Conservation (phyloP, 169 alveolate genomes). For the Fabrea salina region DNA sequence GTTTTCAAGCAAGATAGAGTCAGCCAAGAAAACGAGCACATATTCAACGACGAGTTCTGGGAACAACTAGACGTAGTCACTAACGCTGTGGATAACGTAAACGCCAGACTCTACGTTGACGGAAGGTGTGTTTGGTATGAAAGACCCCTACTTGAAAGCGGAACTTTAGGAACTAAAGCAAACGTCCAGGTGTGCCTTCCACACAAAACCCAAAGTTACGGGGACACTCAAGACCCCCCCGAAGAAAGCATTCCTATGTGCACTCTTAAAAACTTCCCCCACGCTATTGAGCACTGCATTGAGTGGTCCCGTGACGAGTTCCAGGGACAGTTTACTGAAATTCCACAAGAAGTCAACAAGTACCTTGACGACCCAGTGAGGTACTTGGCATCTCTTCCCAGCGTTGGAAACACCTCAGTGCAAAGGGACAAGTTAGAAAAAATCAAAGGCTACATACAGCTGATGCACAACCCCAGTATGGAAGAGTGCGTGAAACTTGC, state of each 20-base stretch:
- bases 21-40: conserved; percentile 94
- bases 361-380: conserved; percentile 76
- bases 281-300: conserved; percentile 97
- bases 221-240: conserved; percentile 98
- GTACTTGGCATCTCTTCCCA: conserved; percentile 45
- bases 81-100: conserved; percentile 96
- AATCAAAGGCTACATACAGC: conserved; percentile 38
- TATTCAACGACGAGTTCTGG: conserved; percentile 98
- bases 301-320: conserved; percentile 99
- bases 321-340: conserved; percentile 93
- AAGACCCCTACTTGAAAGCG: conserved; percentile 97
- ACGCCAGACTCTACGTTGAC: conserved; percentile 97
- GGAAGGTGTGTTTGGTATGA: conserved; percentile 96
- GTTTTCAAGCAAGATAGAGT: conserved; percentile 81
- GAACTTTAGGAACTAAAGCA: conserved; percentile 99
- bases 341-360: conserved; percentile 88
- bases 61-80: conserved; percentile 90
- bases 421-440: conserved; percentile 44
- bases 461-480: conserved; percentile 45
- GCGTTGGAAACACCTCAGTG: conserved; percentile 41
- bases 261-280: conserved; percentile 96
- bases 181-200: conserved; percentile 94
- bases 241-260: conserved; percentile 96
- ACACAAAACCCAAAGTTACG: conserved; percentile 94
- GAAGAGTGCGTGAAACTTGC: conserved; percentile 82